These are phyloP conservation scores for Crotalaria pallida DNA, from an alignment of 306 rosid genomes.

Conservation along the genomic window DNA sequence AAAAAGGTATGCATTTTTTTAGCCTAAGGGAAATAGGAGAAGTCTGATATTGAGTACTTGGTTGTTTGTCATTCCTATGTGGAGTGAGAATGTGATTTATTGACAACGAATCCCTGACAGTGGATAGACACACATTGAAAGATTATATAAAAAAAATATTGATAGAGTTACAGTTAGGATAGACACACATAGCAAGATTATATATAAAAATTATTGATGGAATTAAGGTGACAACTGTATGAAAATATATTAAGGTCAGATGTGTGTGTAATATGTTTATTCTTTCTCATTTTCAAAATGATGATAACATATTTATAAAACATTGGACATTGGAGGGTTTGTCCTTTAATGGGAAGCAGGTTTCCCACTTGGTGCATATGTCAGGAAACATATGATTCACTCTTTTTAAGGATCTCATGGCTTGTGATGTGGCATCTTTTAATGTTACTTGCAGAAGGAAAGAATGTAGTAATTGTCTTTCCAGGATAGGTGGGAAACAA, in stretches of 20 bases:
- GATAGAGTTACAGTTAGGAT: not conserved
- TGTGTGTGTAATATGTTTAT: not conserved
- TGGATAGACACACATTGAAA: not conserved
- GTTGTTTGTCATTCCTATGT: not conserved
- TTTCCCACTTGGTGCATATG: not conserved
- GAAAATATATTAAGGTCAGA: not conserved
- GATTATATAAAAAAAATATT: not conserved
- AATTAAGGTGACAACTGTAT: not conserved
- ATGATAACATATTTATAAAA: not conserved
- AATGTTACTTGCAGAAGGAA: not conserved
- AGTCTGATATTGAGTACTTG: not conserved
- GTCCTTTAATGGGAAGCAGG: not conserved
- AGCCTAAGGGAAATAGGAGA: not conserved
- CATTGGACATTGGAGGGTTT: not conserved
- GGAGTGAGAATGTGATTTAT: not conserved
- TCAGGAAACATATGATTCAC: not conserved
- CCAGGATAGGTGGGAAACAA: not conserved
- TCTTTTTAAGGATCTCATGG: not conserved
- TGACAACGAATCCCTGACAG: not conserved
- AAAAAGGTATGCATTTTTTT: conserved; percentile 56
- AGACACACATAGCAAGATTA: not conserved
- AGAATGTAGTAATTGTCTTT: not conserved
- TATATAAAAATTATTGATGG: not conserved
- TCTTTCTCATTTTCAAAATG: not conserved
- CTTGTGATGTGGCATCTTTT: not conserved